Conservation (phyloP, 805 yeast species). For the Sungouiella blattae region DNA sequence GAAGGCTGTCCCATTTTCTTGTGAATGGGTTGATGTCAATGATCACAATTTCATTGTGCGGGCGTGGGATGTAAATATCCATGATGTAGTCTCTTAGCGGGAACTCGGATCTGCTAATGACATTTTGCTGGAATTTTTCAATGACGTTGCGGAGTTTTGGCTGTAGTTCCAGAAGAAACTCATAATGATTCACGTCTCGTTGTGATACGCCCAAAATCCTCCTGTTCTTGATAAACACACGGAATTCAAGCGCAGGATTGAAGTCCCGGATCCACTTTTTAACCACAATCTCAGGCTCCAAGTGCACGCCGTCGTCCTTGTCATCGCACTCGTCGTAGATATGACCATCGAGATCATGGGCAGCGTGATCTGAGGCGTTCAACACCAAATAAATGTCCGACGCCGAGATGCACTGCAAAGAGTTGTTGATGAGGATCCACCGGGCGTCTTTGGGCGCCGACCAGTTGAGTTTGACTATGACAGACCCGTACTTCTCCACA, state of each 20-base stretch:
- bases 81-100: slow-evolving; percentile 49
- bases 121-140: slow-evolving; percentile 50
- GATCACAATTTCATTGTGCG: slow-evolving; percentile 60
- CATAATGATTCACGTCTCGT: slow-evolving; percentile 81
- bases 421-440: slow-evolving; percentile 82
- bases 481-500: slow-evolving; percentile 53
- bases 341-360: slow-evolving; percentile 69
- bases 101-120: slow-evolving; percentile 24
- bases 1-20: slow-evolving; percentile 69
- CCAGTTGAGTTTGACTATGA: slow-evolving; percentile 93
- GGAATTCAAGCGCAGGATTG: slow-evolving; percentile 88
- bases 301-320: slow-evolving; percentile 13
- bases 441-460: slow-evolving; percentile 93
- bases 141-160: slow-evolving; percentile 47
- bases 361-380: slow-evolving; percentile 83
- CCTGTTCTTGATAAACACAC: slow-evolving; percentile 72
- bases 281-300: slow-evolving; percentile 63
- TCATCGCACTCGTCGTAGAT: slow-evolving; percentile 54
- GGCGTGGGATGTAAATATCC: slow-evolving; percentile 81
- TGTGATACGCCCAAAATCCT: slow-evolving; percentile 73
- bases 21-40: slow-evolving; percentile 87
- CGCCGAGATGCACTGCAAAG: slow-evolving; percentile 65
- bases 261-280: slow-evolving; percentile 73
- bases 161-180: slow-evolving; percentile 55
- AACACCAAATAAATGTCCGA: slow-evolving; percentile 77